These are phyloP conservation scores for Crassisporium funariophilum DNA, from an alignment of 768 basidiomycete genomes.

Conservation along the genomic window DNA sequence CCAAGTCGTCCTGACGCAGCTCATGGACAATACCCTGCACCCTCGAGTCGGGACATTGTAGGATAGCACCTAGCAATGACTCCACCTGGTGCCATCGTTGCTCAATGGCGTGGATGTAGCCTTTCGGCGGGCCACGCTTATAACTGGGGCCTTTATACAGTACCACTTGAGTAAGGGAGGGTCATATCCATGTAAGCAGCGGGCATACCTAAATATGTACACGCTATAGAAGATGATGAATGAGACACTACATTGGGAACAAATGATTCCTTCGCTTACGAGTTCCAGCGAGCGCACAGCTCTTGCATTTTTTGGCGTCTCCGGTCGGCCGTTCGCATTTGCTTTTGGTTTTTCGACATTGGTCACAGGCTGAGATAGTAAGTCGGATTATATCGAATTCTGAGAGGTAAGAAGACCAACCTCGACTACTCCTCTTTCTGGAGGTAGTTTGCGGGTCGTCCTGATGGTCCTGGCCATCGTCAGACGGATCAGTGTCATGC, in stretches of 20 bases:
- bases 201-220: slow-evolving; percentile 62
- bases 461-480: slow-evolving; percentile 47
- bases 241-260: slow-evolving; percentile 17
- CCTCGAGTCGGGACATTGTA: slow-evolving; percentile 69
- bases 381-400: slow-evolving; percentile 14
- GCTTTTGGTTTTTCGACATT: slow-evolving; percentile 86
- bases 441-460: slow-evolving; percentile 42
- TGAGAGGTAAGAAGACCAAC: slow-evolving; percentile 28
- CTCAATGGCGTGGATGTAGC: slow-evolving; percentile 93
- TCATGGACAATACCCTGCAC: slow-evolving; percentile 65
- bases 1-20: slow-evolving; percentile 71
- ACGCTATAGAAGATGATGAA: slow-evolving; percentile 41
- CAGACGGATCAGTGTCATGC: slow-evolving; percentile 63
- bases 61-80: slow-evolving; percentile 80
- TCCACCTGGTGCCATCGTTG: slow-evolving; percentile 92
- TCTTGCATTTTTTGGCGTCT: slow-evolving; percentile 59
- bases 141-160: slow-evolving; percentile 63
- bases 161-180: not conserved
- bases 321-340: slow-evolving; percentile 69
- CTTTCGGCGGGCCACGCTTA: slow-evolving; percentile 85
- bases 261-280: slow-evolving; percentile 34
- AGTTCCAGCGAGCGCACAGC: slow-evolving; percentile 58
- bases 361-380: slow-evolving; percentile 68
- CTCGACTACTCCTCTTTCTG: slow-evolving; percentile 68
- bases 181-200: not conserved